Base-by-base conservation (phyloP, 2,329 filamentous ascomycete species). In the Botrytis medusae region DNA sequence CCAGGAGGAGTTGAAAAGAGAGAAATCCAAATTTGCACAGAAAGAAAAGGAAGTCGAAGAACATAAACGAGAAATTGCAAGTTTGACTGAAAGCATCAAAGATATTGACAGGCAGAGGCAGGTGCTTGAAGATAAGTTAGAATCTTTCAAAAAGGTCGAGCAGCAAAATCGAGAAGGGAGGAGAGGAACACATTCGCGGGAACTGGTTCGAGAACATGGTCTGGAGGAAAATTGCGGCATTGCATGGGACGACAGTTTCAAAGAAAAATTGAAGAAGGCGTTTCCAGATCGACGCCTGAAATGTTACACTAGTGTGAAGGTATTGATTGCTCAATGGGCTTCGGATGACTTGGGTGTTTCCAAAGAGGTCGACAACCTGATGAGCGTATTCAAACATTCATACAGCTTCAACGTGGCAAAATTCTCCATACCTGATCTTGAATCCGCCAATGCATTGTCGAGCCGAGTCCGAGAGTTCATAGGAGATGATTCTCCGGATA, bases 341-440 rank as follows among this genome's bases (percentile, higher is more conserved):
- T 51, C 44, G 8, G 63, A 67, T 67, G 44, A 67, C 25, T 37
- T 67, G 14, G 63, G 29, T n/a, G 20, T 67, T 48, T 67, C 29
- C n/a, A 10, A 12, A n/a, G 1, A 6, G 22, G 12, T 67, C 3
- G 44, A 18, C 6, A 10, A 67, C 3, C 14, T 67, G 29, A 44
- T 32, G 9, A 34, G 4, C 2, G 44, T 51, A 18, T 51, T 67
- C 9, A 7, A 34, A 25, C 2, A 18, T 1, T 34, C 20, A 34
- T 51, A 51, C 46, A 46, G 25, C 12, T 67, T 67, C 44, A 32
- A 63, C n/a, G 63, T 67, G 10, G 44, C 12, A 12, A 37, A 20
- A 37, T 67, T 37, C 29, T 4, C 14, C 9, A 51, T 51, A 34
- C 63, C 63, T 10, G 22, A 67, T 46, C 1, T 48, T 48, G n/a